Percentiles rank a stretch among this genome's conserved stretches.
These are phyloP conservation scores for Scleromitrula shiraiana DNA, from an alignment of 2,329 filamentous ascomycete species.

Conservation along the genomic window DNA sequence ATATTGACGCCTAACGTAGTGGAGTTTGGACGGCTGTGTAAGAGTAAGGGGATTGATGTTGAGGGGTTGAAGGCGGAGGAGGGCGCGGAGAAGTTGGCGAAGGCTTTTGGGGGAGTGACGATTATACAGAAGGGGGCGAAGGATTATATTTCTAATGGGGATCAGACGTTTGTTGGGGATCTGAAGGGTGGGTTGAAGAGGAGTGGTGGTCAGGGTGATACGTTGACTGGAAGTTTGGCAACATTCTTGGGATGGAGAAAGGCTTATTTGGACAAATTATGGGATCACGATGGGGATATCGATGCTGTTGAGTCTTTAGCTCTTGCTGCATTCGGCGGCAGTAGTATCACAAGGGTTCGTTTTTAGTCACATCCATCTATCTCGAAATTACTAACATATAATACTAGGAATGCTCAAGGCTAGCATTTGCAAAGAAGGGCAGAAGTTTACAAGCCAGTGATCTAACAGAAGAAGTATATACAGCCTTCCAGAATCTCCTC, in stretches of 20 bases:
- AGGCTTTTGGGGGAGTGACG: slow-evolving; percentile 76
- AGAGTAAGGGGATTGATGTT: slow-evolving; percentile 61
- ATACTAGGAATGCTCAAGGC: slow-evolving; percentile 71
- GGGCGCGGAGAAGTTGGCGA: slow-evolving; percentile 58
- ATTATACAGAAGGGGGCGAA: slow-evolving; percentile 81
- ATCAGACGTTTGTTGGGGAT: slow-evolving; percentile 67
- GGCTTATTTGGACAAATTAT: slow-evolving; percentile 77
- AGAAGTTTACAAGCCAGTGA: slow-evolving; percentile 88
- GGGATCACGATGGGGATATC: slow-evolving; percentile 53
- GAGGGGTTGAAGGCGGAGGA: slow-evolving; percentile 31
- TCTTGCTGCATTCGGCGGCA: slow-evolving; percentile 78
- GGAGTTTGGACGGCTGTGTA: slow-evolving; percentile 78
- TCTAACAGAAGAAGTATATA: slow-evolving; percentile 81
- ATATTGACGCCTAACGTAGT: slow-evolving; percentile 93
- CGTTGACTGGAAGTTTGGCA: slow-evolving; percentile 79
- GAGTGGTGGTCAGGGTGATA: slow-evolving; percentile 92
- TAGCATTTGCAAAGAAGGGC: slow-evolving; percentile 80
- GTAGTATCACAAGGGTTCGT: slow-evolving; percentile 72
- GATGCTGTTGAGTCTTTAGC: slow-evolving; percentile 56
- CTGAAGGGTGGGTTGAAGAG: slow-evolving; percentile 77
- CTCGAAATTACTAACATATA: slow-evolving; percentile 17
- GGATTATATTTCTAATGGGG: slow-evolving; percentile 78
- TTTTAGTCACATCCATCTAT: too few species aligned
- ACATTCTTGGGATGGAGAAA: slow-evolving; percentile 84
- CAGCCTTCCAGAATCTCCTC: slow-evolving; percentile 71